Conservation (phyloP, 1,139 yeast genomes). For the Suhomyces yuchorum region DNA sequence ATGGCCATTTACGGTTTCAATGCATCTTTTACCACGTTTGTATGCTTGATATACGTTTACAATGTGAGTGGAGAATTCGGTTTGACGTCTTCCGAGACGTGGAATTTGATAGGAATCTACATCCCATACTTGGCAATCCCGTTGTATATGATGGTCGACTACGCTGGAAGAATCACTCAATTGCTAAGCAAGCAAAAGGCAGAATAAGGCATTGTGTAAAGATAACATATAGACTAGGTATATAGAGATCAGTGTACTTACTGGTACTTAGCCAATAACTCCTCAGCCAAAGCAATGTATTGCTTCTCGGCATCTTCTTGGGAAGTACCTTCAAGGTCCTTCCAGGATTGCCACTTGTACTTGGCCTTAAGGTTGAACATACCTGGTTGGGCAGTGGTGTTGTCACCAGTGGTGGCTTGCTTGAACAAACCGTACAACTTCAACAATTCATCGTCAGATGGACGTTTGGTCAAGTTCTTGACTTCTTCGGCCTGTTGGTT, state of each 20-base stretch:
- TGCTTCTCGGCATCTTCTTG: slow-evolving; percentile 90
- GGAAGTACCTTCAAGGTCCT: slow-evolving; percentile 76
- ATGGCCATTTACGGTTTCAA: slow-evolving; percentile 73
- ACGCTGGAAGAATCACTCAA: slow-evolving; percentile 13
- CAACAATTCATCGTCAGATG: slow-evolving; percentile 84
- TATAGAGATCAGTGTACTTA: slow-evolving; percentile 12
- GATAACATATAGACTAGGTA: background rate
- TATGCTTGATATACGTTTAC: slow-evolving; percentile 56
- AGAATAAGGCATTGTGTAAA: background rate
- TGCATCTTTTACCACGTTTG: slow-evolving; percentile 71
- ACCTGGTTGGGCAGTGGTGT: slow-evolving; percentile 80
- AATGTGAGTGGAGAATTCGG: slow-evolving; percentile 35
- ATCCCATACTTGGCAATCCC: slow-evolving; percentile 73
- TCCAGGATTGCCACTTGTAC: slow-evolving; percentile 98
- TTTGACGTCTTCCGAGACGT: slow-evolving; percentile 36
- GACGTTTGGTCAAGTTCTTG: slow-evolving; percentile 72
- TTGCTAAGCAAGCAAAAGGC: slow-evolving; percentile 7
- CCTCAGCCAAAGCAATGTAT: slow-evolving; percentile 76
- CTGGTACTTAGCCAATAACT: slow-evolving; percentile 55
- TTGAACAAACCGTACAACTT: slow-evolving; percentile 86
- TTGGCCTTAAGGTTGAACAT: slow-evolving; percentile 91
- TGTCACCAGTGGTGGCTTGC: slow-evolving; percentile 97
- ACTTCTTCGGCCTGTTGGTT: slow-evolving; percentile 71
- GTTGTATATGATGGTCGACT: slow-evolving; percentile 53
- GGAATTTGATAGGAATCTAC: slow-evolving; percentile 54